Conservation (phyloP, 2,329 filamentous ascomycete species). For the Diaporthe sp. region DNA sequence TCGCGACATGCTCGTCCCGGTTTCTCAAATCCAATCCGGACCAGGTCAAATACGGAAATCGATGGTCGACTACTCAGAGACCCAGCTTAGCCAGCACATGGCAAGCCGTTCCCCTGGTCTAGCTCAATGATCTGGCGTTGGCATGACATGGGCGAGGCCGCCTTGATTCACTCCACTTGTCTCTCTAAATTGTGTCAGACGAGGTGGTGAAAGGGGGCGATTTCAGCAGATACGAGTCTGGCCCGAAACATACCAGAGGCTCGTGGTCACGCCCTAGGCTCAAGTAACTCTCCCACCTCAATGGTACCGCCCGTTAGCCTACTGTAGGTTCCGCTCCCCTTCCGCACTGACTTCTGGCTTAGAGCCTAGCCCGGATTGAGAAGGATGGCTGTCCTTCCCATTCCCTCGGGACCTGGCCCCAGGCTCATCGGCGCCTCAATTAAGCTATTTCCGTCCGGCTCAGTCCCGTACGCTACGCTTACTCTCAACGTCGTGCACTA, state of each 20-base stretch:
- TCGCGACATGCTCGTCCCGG: not conserved
- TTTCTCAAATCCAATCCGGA: not conserved
- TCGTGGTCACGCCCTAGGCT: not conserved
- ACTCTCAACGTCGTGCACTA: slow-evolving; percentile 28
- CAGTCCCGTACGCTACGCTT: slow-evolving; percentile 4
- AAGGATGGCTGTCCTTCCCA: slow-evolving; percentile 20
- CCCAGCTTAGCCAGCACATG: slow-evolving; percentile 11
- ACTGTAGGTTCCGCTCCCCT: slow-evolving; percentile 16
- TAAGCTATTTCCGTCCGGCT: slow-evolving; percentile 21
- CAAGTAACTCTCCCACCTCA: slow-evolving; percentile 20
- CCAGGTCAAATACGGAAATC: slow-evolving; percentile 19
- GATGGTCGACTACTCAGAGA: slow-evolving; percentile 12
- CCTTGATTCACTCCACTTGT: not conserved
- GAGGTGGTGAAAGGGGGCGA: not conserved
- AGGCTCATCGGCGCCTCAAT: slow-evolving; percentile 22
- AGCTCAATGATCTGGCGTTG: slow-evolving; percentile 14
- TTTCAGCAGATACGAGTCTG: slow-evolving; percentile 1
- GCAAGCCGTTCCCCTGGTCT: slow-evolving; percentile 23
- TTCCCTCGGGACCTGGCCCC: slow-evolving; percentile 26
- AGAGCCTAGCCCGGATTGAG: not conserved
- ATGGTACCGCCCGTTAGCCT: slow-evolving; percentile 28
- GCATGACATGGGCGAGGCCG: not conserved
- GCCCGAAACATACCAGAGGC: slow-evolving; percentile 9
- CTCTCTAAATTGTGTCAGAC: not conserved
- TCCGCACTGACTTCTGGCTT: slow-evolving; percentile 25